Evolutionary conservation across 139 green algal genomes (phyloP).

Genomic region (Nannochloris sp.): DNA sequence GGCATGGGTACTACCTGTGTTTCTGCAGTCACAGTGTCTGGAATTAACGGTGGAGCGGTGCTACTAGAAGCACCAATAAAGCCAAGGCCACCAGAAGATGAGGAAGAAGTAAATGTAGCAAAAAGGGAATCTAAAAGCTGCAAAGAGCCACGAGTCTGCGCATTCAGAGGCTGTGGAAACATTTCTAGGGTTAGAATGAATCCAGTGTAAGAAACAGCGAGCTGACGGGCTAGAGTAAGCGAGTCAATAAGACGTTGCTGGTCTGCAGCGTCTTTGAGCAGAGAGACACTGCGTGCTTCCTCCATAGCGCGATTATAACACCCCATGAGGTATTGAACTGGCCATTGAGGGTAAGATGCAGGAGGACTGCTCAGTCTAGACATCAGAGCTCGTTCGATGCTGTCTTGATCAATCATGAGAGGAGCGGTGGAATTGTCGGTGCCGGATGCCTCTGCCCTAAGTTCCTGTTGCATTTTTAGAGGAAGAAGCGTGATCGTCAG

Average conservation of each 20-base stretch:
- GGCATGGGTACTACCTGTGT: constrained; percentile 44
- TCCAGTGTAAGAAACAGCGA: constrained; percentile 73
- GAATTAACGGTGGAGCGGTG: background rate
- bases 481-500: background rate
- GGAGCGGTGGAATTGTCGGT: background rate
- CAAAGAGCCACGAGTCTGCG: constrained; percentile 36
- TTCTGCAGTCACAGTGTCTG: background rate
- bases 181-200: constrained; percentile 70
- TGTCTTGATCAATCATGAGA: constrained; percentile 35
- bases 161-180: constrained; percentile 57
- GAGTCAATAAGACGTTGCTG: constrained; percentile 18
- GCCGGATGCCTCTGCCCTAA: constrained; percentile 10
- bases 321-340: constrained; percentile 68
- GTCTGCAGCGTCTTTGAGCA: constrained; percentile 11
- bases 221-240: constrained; percentile 46
- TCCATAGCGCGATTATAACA: constrained; percentile 32
- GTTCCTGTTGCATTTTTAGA: constrained; percentile 22
- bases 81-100: background rate
- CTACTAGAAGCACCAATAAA: background rate
- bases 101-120: background rate
- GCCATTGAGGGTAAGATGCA: constrained; percentile 42
- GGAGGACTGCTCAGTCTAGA: constrained; percentile 65
- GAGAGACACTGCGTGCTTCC: constrained; percentile 29
- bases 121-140: constrained; percentile 64
- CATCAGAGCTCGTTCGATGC: constrained; percentile 64